phyloP scores from a whole-genome alignment of 352 stramenopile species.

The Phytopythium vexans region DNA sequence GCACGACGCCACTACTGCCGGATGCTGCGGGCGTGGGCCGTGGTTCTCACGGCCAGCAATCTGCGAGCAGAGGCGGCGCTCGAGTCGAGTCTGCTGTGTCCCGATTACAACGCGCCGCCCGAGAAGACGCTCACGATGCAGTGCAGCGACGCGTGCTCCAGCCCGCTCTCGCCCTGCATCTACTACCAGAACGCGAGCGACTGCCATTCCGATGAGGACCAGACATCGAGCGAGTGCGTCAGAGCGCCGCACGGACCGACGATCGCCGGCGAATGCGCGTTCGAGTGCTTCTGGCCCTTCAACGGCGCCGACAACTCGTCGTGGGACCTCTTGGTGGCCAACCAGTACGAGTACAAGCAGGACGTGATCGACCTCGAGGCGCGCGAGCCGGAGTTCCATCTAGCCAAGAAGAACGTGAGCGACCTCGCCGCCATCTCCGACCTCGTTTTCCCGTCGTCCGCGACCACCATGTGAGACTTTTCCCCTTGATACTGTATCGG shows the following conservation, averaged over 20 bases:
- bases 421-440: conserved; percentile 18
- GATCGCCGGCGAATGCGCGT: conserved; percentile 14
- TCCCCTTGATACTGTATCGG: background rate
- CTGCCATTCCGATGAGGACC: conserved; percentile 6
- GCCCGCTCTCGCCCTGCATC: conserved; percentile 14
- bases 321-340: conserved; percentile 35
- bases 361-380: conserved; percentile 14
- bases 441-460: conserved; percentile 25
- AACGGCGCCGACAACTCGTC: conserved; percentile 10
- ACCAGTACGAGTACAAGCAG: conserved; percentile 20
- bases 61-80: too few relatives aligned
- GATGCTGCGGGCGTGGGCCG: too few relatives aligned
- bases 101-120: background rate
- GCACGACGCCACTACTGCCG: too few relatives aligned
- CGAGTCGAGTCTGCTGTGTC: background rate
- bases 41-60: too few relatives aligned
- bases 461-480: conserved; percentile 22
- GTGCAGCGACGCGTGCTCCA: conserved; percentile 16
- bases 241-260: background rate
- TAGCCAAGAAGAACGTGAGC: conserved; percentile 18
- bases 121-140: conserved; percentile 19
- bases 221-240: conserved; percentile 12
- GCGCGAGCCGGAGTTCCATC: conserved; percentile 17
- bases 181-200: conserved; percentile 11
- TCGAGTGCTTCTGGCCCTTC: conserved; percentile 40